Base-by-base conservation (phyloP, 2,329 filamentous ascomycete species). In the Zasmidium cellare region DNA sequence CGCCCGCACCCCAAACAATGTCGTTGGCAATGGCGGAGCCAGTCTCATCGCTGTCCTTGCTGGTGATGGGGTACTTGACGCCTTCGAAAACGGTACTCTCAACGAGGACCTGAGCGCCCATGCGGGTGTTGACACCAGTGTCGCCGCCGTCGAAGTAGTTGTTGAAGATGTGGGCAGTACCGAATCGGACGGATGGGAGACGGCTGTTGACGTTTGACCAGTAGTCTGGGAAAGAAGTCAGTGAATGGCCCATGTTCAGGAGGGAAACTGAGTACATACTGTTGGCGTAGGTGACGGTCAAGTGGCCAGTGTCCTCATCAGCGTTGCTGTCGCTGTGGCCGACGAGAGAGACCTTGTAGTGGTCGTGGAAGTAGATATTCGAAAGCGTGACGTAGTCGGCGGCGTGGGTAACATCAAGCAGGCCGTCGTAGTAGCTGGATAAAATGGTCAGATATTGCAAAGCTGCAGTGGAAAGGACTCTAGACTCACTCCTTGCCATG, bases 131-230 rank as follows among this genome's bases (percentile, higher is more conserved):
- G 62, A 79, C 72, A 18, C 72, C 75, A 23, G 60, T 62, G 52
- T 75, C 73, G 23, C 61, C 63, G 18, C 73, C 69, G 22, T 77
- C 73, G 69, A 73, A 80, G 71, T 77, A 78, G 68, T 71, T 79
- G 78, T 84, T 86, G 77, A 80, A 84, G 65, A 84, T 70, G 74
- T 89, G 87, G 11, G 77, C 84, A 45, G 83, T 87, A 24, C 86
- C 87, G 75, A 89, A 89, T 64, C 86, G 85, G 71, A 88, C 70
- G 2, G 81, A 84, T 3, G 87, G 87, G 0, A 75, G 77, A 55
- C 87, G 86, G 7, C 82, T 86, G 79, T 87, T 85, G 70, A 87
- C 73, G 77, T 88, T 87, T 64, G 70, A 68, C 79, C 80, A 88
- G 77, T 83, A 78, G 81, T 89, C 35, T 41, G 35, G 11, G 16